Conservation (phyloP, 495 filamentous ascomycete genomes). For the Trichoderma virens region DNA sequence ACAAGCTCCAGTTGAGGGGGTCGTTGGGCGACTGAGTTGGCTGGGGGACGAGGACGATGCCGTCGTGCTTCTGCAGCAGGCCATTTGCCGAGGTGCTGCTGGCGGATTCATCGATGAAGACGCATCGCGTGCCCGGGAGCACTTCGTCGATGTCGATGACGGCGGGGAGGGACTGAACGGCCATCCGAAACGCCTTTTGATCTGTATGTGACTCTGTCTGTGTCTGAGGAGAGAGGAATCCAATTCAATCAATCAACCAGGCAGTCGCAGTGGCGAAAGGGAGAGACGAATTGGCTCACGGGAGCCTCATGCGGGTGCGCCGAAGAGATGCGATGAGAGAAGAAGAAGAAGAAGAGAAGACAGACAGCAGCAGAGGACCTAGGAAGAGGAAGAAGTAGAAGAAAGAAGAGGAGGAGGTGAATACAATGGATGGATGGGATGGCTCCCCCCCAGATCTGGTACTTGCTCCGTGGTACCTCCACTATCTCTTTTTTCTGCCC, state of each 20-base stretch:
- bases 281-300: neutral
- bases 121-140: constrained; percentile 6
- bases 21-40: constrained; percentile 7
- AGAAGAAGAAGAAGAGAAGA: neutral
- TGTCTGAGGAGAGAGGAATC: too few relatives aligned
- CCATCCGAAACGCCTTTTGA: neutral
- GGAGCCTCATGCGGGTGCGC: constrained; percentile 5
- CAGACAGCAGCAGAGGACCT: neutral
- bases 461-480: neutral
- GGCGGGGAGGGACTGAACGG: neutral
- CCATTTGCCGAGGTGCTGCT: constrained; percentile 1
- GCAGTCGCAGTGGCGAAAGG: too few relatives aligned
- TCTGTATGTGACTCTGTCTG: too few relatives aligned
- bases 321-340: neutral
- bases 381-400: neutral
- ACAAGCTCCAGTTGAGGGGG: neutral
- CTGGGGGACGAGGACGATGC: constrained; percentile 2
- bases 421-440: neutral
- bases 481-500: neutral
- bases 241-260: too few relatives aligned
- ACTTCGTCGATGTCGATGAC: constrained; percentile 4
- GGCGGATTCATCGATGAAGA: constrained; percentile 1
- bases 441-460: neutral
- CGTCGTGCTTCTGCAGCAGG: constrained; percentile 1
- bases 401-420: neutral